These are phyloP conservation scores for Phytophthora pistaciae DNA, from an alignment of 352 stramenopile species.

Conservation along the genomic window DNA sequence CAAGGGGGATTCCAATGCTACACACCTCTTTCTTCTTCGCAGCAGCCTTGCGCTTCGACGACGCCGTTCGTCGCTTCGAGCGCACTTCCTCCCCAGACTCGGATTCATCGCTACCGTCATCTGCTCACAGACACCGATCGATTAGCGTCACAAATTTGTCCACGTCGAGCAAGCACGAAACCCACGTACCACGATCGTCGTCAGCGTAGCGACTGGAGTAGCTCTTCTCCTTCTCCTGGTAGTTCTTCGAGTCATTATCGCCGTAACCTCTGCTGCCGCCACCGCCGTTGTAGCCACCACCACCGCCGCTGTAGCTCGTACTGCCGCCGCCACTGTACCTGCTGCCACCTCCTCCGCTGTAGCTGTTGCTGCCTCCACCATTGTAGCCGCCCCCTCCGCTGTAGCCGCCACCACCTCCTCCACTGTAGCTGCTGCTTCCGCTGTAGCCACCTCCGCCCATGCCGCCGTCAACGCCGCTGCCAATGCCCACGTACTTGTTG, in stretches of 20 bases:
- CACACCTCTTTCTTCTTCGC: slow-evolving; percentile 83
- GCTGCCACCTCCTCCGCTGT: slow-evolving; percentile 44
- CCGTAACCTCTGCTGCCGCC: slow-evolving; percentile 50
- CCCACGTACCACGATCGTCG: slow-evolving; percentile 45
- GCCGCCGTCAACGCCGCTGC: slow-evolving; percentile 57
- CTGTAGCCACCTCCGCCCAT: slow-evolving; percentile 49
- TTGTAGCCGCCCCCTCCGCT: slow-evolving; percentile 52
- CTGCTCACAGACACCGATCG: slow-evolving; percentile 23
- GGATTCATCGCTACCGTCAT: slow-evolving; percentile 69
- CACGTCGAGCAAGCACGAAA: background rate
- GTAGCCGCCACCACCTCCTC: slow-evolving; percentile 34
- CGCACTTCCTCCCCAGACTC: slow-evolving; percentile 78
- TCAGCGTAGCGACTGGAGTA: slow-evolving; percentile 83
- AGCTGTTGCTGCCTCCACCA: slow-evolving; percentile 24
- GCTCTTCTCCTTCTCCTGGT: slow-evolving; percentile 67
- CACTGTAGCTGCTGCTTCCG: slow-evolving; percentile 45
- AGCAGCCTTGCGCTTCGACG: slow-evolving; percentile 63
- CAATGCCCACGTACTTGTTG: slow-evolving; percentile 92
- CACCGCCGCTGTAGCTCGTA: slow-evolving; percentile 41
- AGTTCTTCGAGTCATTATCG: slow-evolving; percentile 56
- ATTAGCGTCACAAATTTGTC: background rate
- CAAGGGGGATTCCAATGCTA: background rate
- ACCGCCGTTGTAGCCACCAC: slow-evolving; percentile 42
- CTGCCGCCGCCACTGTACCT: slow-evolving; percentile 50
- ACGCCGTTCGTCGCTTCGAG: slow-evolving; percentile 67